These are phyloP conservation scores for Arctium lappa DNA, from an alignment of 129 eudicot species.

Conservation along the genomic window DNA sequence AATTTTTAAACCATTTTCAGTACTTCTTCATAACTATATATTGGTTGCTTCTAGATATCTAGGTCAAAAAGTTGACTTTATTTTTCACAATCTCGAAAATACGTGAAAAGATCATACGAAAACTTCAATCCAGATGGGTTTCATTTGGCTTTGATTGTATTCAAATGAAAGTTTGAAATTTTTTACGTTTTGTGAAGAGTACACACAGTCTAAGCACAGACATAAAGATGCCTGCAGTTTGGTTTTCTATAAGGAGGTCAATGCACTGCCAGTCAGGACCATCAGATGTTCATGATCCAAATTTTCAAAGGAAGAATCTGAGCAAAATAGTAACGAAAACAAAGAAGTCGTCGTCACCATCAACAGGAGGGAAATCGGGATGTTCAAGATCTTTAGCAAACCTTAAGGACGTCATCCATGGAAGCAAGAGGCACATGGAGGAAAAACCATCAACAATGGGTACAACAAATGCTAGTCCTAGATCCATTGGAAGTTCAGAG, in stretches of 20 bases:
- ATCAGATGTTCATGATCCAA: slow-evolving; percentile 69
- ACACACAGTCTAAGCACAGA: not conserved
- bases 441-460: slow-evolving; percentile 44
- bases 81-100: slow-evolving; percentile 8
- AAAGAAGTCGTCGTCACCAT: slow-evolving; percentile 29
- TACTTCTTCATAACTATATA: not conserved
- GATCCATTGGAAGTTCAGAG: slow-evolving; percentile 81
- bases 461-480: slow-evolving; percentile 52
- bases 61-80: slow-evolving; percentile 30
- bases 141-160: not conserved
- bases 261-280: slow-evolving; percentile 67
- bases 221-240: slow-evolving; percentile 68
- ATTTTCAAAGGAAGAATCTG: slow-evolving; percentile 24
- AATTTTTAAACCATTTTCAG: not conserved
- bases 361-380: slow-evolving; percentile 47
- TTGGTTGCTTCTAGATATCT: slow-evolving; percentile 3
- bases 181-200: slow-evolving; percentile 8
- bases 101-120: slow-evolving; percentile 9
- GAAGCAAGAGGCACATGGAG: slow-evolving; percentile 69
- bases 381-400: slow-evolving; percentile 78
- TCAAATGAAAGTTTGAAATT: not conserved
- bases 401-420: slow-evolving; percentile 64
- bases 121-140: slow-evolving; percentile 22
- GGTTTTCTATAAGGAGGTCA: slow-evolving; percentile 70
- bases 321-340: slow-evolving; percentile 46